Conservation (phyloP, 1,284 basidiomycete genomes). For the Tetrapyrgos nigripes region DNA sequence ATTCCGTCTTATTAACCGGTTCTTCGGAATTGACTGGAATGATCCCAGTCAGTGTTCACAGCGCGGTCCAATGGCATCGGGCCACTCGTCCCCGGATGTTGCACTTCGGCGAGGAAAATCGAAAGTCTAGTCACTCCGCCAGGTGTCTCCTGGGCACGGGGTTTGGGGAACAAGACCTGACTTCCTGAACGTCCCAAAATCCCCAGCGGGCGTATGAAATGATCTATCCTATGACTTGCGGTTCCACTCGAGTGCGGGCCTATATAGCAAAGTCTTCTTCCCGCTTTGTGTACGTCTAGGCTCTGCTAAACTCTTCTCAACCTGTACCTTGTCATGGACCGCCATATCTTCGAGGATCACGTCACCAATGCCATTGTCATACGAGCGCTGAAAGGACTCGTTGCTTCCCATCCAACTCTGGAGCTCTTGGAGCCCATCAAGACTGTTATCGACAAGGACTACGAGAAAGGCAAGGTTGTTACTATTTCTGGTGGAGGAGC, state of each 20-base stretch:
- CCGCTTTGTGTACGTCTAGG: not conserved
- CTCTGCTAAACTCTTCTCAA: not conserved
- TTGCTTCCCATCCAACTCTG: constrained; percentile 40
- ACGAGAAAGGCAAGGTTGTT: constrained; percentile 24
- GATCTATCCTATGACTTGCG: too few relatives aligned
- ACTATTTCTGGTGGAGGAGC: constrained; percentile 11
- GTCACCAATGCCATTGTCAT: constrained; percentile 36
- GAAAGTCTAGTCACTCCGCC: too few relatives aligned
- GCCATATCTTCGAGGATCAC: constrained; percentile 46
- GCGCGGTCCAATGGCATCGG: not conserved
- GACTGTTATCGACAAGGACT: constrained; percentile 39
- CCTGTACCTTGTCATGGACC: constrained; percentile 23
- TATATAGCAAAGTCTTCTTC: not conserved
- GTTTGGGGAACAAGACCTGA: too few relatives aligned
- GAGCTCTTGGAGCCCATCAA: constrained; percentile 41
- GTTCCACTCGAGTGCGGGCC: too few relatives aligned
- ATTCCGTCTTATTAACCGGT: not conserved
- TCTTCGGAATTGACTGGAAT: too few relatives aligned
- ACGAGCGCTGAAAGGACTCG: constrained; percentile 39
- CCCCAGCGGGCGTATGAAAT: too few relatives aligned
- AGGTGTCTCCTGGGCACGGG: too few relatives aligned
- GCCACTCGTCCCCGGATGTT: too few relatives aligned
- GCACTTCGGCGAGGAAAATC: too few relatives aligned
- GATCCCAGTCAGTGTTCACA: too few relatives aligned
- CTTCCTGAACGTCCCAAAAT: too few relatives aligned